Evolutionary conservation across 2,329 filamentous ascomycete genomes (phyloP).

Genomic region (Sodiomyces alkalinus): DNA sequence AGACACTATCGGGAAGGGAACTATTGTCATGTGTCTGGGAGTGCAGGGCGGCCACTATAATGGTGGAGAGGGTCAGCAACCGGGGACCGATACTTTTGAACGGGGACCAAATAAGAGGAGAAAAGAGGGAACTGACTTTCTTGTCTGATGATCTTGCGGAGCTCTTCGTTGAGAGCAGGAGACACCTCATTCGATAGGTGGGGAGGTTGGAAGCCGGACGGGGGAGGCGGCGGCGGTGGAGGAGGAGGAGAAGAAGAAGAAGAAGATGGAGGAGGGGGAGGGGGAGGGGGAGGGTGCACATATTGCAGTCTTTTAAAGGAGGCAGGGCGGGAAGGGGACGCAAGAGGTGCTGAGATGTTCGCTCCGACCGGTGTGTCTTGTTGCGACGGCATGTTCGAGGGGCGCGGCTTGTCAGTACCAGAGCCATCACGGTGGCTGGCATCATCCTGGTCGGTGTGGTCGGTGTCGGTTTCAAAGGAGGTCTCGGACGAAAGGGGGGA

Average conservation of each 20-base stretch:
- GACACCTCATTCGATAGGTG: conserved; percentile 5
- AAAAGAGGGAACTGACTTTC: conserved; percentile 8
- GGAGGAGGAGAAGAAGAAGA: no score
- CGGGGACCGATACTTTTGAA: not conserved
- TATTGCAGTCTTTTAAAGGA: no score
- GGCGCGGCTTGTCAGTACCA: not conserved
- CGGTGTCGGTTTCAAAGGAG: conserved; percentile 1
- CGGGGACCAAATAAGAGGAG: no score
- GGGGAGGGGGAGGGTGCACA: no score
- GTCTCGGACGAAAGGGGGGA: not conserved
- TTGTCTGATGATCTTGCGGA: conserved; percentile 11
- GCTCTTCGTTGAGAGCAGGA: conserved; percentile 8
- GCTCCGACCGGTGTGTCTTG: not conserved
- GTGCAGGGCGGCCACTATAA: no score
- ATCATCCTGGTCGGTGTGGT: no score
- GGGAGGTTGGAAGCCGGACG: conserved; percentile 1
- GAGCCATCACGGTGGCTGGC: no score
- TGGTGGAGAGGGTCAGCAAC: no score
- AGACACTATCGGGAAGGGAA: not conserved
- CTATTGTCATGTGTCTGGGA: no score
- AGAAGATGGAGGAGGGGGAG: no score
- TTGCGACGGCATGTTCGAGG: not conserved
- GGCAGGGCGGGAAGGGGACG: not conserved
- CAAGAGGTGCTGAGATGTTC: conserved; percentile 1
- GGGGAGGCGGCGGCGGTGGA: not conserved